Evolutionary conservation across 306 rosid species (phyloP).

Genomic region (Corylus heterophylla): DNA sequence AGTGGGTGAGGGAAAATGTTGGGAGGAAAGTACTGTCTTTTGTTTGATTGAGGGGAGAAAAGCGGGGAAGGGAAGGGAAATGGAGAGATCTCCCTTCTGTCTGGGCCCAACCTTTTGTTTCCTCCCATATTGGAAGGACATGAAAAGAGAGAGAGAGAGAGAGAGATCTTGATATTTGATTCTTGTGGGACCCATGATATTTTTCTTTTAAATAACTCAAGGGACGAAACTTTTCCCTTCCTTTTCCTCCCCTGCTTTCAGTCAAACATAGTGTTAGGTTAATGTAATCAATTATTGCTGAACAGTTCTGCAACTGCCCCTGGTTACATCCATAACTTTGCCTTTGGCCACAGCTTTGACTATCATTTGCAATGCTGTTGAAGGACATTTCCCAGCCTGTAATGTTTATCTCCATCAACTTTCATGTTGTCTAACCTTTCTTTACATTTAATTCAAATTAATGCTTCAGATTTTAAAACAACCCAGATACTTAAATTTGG

Average conservation of each 20-base stretch:
- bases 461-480: neutral
- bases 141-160: neutral
- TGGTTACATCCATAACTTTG: too few relatives aligned
- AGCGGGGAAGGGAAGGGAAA: neutral
- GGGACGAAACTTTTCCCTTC: neutral
- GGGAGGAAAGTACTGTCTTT: neutral
- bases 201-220: neutral
- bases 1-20: neutral
- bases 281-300: neutral
- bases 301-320: too few relatives aligned
- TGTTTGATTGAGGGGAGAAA: neutral
- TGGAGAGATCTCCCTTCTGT: neutral
- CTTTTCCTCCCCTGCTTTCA: neutral
- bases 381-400: neutral
- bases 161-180: neutral
- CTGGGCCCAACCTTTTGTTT: neutral
- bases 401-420: neutral
- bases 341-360: too few relatives aligned
- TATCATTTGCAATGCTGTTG: neutral
- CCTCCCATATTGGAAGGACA: neutral
- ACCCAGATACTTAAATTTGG: neutral
- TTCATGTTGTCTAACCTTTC: neutral
- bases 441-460: neutral
- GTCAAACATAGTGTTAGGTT: neutral
- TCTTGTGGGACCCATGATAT: neutral